phyloP scores from a whole-genome alignment of 176 grass and related monocot genomes.

The Thinopyrum elongatum region DNA sequence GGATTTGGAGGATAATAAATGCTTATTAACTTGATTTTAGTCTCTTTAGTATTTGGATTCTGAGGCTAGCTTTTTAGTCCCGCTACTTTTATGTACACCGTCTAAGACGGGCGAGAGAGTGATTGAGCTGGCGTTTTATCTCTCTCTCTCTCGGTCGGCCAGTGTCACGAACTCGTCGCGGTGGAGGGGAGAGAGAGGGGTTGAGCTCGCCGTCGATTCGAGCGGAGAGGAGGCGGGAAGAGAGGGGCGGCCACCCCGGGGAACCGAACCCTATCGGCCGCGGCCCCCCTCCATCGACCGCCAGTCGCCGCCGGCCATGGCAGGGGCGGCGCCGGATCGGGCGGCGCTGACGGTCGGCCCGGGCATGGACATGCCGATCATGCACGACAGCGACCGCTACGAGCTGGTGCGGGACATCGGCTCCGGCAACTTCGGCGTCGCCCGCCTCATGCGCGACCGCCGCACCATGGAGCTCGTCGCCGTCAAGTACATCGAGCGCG shows the following conservation, averaged over 20 bases:
- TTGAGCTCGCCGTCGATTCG: constrained; percentile 22
- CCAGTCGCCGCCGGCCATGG: constrained; percentile 33
- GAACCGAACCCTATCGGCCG: constrained; percentile 5
- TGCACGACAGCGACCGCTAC: constrained; percentile 91
- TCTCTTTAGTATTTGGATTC: too few relatives aligned
- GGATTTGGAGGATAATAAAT: too few relatives aligned
- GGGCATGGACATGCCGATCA: constrained; percentile 94
- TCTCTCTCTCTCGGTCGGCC: constrained; percentile 5
- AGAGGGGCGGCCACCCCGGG: neutral
- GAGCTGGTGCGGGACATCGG: constrained; percentile 90
- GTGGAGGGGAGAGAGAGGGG: neutral
- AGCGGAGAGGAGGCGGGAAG: neutral
- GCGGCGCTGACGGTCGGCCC: constrained; percentile 76
- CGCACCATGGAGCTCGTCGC: constrained; percentile 80
- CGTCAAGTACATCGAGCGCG: constrained; percentile 94
- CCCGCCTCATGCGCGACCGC: constrained; percentile 88
- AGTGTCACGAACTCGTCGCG: constrained; percentile 34
- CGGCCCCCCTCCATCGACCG: neutral
- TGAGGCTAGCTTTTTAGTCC: too few relatives aligned
- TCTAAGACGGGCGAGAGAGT: neutral
- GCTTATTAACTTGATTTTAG: too few relatives aligned
- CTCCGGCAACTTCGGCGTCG: constrained; percentile 87
- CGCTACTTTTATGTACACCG: too few relatives aligned
- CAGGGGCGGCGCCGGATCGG: constrained; percentile 57
- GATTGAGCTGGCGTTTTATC: neutral